These are phyloP conservation scores for Didymella pinodella DNA, from an alignment of 2,329 filamentous ascomycete species.

Conservation along the genomic window DNA sequence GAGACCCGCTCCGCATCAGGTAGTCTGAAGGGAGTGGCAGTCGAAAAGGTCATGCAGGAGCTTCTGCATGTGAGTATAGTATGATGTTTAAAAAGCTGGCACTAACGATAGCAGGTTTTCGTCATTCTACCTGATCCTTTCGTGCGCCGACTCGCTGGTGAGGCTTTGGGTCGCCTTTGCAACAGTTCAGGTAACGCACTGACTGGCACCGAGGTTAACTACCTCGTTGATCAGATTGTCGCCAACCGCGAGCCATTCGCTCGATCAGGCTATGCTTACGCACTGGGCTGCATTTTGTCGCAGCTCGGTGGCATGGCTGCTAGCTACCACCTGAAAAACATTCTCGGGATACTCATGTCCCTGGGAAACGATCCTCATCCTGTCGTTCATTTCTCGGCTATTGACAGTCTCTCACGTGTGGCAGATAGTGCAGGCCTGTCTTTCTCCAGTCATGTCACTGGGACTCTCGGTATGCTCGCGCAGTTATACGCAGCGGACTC, in stretches of 20 bases:
- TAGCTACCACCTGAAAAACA: conserved; percentile 94
- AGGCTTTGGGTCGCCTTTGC: conserved; percentile 85
- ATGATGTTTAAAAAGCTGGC: background rate
- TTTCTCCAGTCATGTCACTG: conserved; percentile 88
- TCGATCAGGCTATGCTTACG: conserved; percentile 91
- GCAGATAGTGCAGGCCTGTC: conserved; percentile 92
- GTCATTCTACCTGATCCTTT: conserved; percentile 85
- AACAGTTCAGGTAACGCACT: conserved; percentile 84
- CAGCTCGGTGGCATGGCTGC: conserved; percentile 98
- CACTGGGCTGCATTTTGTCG: conserved; percentile 90
- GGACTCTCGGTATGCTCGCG: conserved; percentile 90
- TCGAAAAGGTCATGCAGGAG: conserved; percentile 74
- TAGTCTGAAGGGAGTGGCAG: conserved; percentile 74
- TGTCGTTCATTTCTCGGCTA: conserved; percentile 93
- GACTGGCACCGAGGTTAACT: conserved; percentile 89
- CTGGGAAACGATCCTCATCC: conserved; percentile 95
- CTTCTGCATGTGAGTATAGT: conserved; percentile 76
- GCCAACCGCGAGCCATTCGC: conserved; percentile 91
- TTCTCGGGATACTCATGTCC: conserved; percentile 97
- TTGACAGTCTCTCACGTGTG: conserved; percentile 85
- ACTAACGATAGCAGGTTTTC: conserved; percentile 62
- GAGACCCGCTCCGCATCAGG: conserved; percentile 78
- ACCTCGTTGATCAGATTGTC: conserved; percentile 92
- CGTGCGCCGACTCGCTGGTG: conserved; percentile 83
- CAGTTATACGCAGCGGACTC: conserved; percentile 92